Evolutionary conservation across 768 basidiomycete species (phyloP), one percentile per base, ranked within the genome.

Genomic region (Hydnomerulius pinastri): DNA sequence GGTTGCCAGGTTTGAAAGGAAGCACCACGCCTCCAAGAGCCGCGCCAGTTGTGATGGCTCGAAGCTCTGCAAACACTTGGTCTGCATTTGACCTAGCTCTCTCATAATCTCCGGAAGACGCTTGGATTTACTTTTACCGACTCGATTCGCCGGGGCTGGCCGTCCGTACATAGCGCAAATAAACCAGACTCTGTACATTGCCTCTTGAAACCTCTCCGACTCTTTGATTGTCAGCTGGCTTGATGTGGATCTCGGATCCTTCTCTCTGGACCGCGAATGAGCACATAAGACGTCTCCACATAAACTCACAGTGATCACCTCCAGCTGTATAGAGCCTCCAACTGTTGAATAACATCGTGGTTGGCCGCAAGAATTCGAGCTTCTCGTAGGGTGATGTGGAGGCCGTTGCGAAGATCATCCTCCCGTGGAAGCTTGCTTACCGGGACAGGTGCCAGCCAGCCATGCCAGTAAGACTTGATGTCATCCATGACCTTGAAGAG

Each of bases 201-300:
- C 71, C 4, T 50, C 36, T 8, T 54, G 55, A 36, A 72, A 71
- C 7, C 58, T 61, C n/a, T 55, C 30, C n/a, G 71, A 68, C 49
- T 77, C 75, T 6, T 18, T 21, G 2, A 36, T 24, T 10, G 68
- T 55, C 7, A 76, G 62, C n/a, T 48, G 56, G 48, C 69, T 73
- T 13, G 48, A 59, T 4, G 27, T 18, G n/a, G 64, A 71, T 13
- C 57, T 53, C 8, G 69, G 69, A 50, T 75, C 70, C 50, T 75
- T 73, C 50, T 71, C 45, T 46, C 76, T 76, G 39, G 24, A 35
- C 36, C 41, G n/a, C 12, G 18, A 20, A 39, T 59, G 47, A 56
- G 57, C 25, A 8, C 13, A 15, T 12, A 18, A 10, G 36, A 30
- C 2, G 12, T 24, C 38, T 5, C n/a, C n/a, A n/a, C 2, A 11